Percentiles rank a stretch among this genome's conserved stretches.
These are phyloP conservation scores for Arabidopsis arenosa DNA, from an alignment of 345 rosid genomes.

Conservation along the genomic window DNA sequence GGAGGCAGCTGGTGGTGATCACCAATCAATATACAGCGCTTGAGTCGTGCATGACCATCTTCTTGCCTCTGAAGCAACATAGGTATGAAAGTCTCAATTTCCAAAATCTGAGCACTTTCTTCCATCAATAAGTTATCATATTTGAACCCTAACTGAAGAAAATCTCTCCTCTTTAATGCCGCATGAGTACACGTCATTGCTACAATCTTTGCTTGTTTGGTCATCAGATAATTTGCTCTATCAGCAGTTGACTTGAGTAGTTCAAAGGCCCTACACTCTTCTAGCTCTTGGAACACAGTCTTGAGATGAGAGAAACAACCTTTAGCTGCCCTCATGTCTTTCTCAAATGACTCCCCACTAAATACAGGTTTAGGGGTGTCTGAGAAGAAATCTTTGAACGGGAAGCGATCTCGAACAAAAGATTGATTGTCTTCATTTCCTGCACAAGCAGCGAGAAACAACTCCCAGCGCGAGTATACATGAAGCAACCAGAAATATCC, in stretches of 20 bases:
- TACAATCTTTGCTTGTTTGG: slow-evolving; percentile 97
- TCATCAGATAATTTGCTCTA: slow-evolving; percentile 97
- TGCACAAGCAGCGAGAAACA: slow-evolving; percentile 84
- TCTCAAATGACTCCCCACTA: slow-evolving; percentile 85
- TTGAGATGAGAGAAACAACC: slow-evolving; percentile 94
- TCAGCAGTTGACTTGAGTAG: slow-evolving; percentile 99
- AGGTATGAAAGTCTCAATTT: slow-evolving; percentile 98
- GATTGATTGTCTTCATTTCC: slow-evolving; percentile 79
- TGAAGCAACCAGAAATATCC: slow-evolving; percentile 99
- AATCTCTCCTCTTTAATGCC: slow-evolving; percentile 95
- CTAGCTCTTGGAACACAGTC: slow-evolving; percentile 96
- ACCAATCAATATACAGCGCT: slow-evolving; percentile 96
- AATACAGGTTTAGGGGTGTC: slow-evolving; percentile 83
- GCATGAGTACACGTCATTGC: slow-evolving; percentile 99
- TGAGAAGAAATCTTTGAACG: slow-evolving; percentile 87
- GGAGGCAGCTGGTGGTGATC: slow-evolving; percentile 99
- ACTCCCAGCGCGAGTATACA: slow-evolving; percentile 97
- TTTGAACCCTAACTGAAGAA: slow-evolving; percentile 96
- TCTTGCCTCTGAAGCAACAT: slow-evolving; percentile 99
- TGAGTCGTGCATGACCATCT: slow-evolving; percentile 96
- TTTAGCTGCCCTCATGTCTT: slow-evolving; percentile 93
- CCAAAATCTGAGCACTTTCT: slow-evolving; percentile 99
- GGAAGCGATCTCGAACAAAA: slow-evolving; percentile 82
- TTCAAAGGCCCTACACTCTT: slow-evolving; percentile 99
- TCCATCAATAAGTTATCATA: slow-evolving; percentile 98